Evolutionary conservation across 2,329 filamentous ascomycete genomes (phyloP).

Genomic region (Sclerotinia borealis): DNA sequence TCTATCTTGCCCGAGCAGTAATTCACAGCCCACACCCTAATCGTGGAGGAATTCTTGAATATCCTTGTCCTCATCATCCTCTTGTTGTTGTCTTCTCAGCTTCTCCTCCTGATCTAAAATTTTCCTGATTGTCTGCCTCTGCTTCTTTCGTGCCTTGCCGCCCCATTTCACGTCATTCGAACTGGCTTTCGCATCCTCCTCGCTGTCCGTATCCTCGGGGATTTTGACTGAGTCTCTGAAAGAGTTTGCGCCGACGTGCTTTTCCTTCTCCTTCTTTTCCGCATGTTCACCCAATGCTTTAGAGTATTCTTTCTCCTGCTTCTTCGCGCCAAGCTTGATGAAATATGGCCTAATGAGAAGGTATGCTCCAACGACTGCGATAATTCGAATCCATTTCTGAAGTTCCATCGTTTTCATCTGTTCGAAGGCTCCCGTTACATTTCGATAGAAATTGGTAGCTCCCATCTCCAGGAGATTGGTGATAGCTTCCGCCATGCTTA

Average conservation of each 20-base stretch:
- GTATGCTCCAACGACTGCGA: constrained; percentile 68
- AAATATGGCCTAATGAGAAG: constrained; percentile 68
- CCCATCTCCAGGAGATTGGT: constrained; percentile 13
- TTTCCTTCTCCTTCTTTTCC: constrained; percentile 23
- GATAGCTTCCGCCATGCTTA: constrained; percentile 6
- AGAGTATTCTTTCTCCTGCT: constrained; percentile 59
- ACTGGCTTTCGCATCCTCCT: constrained; percentile 37
- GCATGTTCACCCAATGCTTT: constrained; percentile 36
- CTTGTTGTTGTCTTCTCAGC: constrained; percentile 47
- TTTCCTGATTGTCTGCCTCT: constrained; percentile 61
- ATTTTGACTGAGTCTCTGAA: constrained; percentile 47
- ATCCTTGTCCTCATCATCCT: constrained; percentile 67
- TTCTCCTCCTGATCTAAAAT: constrained; percentile 56
- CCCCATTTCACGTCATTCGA: constrained; percentile 50
- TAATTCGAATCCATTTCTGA: constrained; percentile 59
- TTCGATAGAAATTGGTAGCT: constrained; percentile 20
- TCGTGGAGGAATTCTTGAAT: constrained; percentile 65
- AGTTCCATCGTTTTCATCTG: constrained; percentile 36
- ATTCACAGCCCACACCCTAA: constrained; percentile 27
- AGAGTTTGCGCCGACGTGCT: constrained; percentile 53
- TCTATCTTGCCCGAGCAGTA: background rate
- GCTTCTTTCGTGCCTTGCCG: constrained; percentile 62
- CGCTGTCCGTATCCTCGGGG: constrained; percentile 47
- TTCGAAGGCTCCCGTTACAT: constrained; percentile 36
- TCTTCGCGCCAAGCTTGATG: constrained; percentile 57